Base-by-base conservation (phyloP, 352 stramenopile genomes). In the Phytophthora foliorum region DNA sequence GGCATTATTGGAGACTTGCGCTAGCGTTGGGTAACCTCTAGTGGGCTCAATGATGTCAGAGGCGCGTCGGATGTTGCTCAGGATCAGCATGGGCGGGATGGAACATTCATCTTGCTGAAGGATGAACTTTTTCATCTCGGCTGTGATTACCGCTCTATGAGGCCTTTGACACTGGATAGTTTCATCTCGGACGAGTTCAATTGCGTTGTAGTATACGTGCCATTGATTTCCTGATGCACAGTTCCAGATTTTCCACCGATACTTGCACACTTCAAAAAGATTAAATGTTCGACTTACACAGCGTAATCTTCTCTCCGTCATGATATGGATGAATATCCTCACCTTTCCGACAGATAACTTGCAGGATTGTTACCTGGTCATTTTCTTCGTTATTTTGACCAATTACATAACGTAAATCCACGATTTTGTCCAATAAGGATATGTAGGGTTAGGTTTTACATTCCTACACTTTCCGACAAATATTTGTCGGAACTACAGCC, bases 101-200 rank as follows among this genome's bases (percentile, higher is more conserved):
- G 34, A 25, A n/a, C 57, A 53, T 13, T 64, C 45, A 7, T 56
- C 57, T 50, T 57, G 44, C 22, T 56, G 57, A 1, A 49, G 45
- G 22, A 64, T 57, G 25, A 57, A 64, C 45, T 56, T 51, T 19
- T 56, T 56, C 57, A 64, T 64, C 16, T 64, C 57, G 6, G 19
- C 14, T n/a, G 38, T 39, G 17, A 48, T 48, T 24, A 59, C 54
- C 8, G 7, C 2, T 17, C 10, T 31, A 13, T 42, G 39, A 16
- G 52, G 38, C 3, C 36, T 22, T 29, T 39, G 22, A 25, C 34
- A 48, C 11, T 39, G 24, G 4, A 31, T n/a, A 6, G 7, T 3
- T 27, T 59, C 52, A 27, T 25, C 52, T 1, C 36, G 22, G 27
- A 25, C 16, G 24, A 50, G 52, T 6, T 50, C 52, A n/a, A 39